Conservation (phyloP, 345 rosid genomes). For the Mangifera indica region DNA sequence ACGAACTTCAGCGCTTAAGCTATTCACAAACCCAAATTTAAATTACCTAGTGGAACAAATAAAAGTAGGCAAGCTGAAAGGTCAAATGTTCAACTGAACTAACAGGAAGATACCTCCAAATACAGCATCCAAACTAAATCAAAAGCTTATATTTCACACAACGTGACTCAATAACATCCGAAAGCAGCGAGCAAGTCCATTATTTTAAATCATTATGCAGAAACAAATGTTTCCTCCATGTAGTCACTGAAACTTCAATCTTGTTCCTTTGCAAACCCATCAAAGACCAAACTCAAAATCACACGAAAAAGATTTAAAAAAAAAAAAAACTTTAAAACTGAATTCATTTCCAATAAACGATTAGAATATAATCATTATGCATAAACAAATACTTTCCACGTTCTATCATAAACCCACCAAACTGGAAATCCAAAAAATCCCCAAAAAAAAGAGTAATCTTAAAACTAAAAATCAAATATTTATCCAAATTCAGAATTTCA, state of each 20-base stretch:
- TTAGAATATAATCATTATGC: not conserved
- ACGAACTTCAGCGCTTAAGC: not conserved
- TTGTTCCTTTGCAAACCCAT: too few species aligned
- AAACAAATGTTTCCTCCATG: not conserved
- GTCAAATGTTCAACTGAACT: not conserved
- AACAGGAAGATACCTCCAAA: not conserved
- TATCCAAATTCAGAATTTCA: not conserved
- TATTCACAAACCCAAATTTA: not conserved
- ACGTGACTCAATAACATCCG: not conserved
- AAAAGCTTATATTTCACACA: not conserved
- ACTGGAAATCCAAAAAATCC: not conserved
- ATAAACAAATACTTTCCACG: not conserved
- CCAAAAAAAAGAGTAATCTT: not conserved
- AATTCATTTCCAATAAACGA: not conserved
- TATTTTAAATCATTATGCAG: not conserved
- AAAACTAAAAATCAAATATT: slow-evolving; percentile 6
- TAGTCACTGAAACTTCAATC: not conserved
- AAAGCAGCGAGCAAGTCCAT: not conserved
- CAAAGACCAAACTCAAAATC: not conserved
- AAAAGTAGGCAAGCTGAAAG: not conserved
- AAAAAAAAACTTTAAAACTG: not conserved
- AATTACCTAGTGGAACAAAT: not conserved
- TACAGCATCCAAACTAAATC: not conserved
- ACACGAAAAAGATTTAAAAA: too few species aligned
- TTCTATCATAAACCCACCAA: not conserved